phyloP scores from a whole-genome alignment of 23 red algal genomes.

The Agarophyton chilense region DNA sequence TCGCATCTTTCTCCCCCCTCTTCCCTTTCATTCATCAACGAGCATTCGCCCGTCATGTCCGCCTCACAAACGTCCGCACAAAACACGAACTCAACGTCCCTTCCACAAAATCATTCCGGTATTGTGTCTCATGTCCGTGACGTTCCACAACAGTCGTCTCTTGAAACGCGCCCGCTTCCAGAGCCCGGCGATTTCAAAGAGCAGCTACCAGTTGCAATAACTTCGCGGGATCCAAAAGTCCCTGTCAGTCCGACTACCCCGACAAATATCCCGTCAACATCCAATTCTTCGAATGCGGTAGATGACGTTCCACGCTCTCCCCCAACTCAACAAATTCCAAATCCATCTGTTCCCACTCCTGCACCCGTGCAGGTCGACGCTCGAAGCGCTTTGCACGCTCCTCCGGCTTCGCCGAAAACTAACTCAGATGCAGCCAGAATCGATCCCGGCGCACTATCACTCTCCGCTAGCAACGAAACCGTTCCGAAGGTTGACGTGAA shows the following conservation, averaged over 20 bases:
- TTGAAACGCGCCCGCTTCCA: slow-evolving; percentile 36
- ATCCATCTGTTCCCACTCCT: slow-evolving; percentile 4
- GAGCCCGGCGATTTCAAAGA: slow-evolving; percentile 2
- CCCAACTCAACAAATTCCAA: slow-evolving; percentile 4
- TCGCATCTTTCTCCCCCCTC: not conserved
- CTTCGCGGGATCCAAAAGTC: slow-evolving; percentile 28
- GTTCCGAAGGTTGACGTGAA: slow-evolving; percentile 18
- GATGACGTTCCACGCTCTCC: not conserved
- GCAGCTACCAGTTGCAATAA: slow-evolving; percentile 3
- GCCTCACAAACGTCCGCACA: slow-evolving; percentile 18
- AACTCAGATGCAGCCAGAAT: not conserved
- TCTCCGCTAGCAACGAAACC: not conserved
- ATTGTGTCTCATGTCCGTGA: slow-evolving; percentile 33
- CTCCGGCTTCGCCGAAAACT: slow-evolving; percentile 14
- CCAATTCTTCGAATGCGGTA: slow-evolving; percentile 26
- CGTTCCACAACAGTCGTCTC: slow-evolving; percentile 16
- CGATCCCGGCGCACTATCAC: not conserved
- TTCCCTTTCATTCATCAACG: not conserved
- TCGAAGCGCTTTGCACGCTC: slow-evolving; percentile 3
- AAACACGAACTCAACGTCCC: slow-evolving; percentile 26
- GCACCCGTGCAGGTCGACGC: slow-evolving; percentile 27
- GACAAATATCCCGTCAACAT: slow-evolving; percentile 32
- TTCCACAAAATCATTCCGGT: slow-evolving; percentile 12
- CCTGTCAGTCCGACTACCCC: slow-evolving; percentile 36
- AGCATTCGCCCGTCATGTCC: slow-evolving; percentile 23